Evolutionary conservation across 2,329 filamentous ascomycete species (phyloP).

Genomic region (Penicillium sp.): DNA sequence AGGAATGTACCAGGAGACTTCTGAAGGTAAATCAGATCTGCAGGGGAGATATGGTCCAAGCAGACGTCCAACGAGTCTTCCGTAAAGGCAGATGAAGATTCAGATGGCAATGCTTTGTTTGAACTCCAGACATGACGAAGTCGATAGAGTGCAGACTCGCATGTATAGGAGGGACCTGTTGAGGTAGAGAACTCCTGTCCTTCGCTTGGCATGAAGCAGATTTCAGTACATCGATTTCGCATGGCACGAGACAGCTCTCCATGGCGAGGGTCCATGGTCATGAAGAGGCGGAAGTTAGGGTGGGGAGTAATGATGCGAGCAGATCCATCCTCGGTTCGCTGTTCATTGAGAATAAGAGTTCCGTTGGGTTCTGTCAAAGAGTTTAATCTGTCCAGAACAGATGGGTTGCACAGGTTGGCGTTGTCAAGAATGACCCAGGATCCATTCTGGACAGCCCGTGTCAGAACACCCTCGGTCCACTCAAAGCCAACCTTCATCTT

Average conservation of each 20-base stretch:
- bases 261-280: slow-evolving; percentile 90
- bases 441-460: slow-evolving; percentile 83
- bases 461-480: slow-evolving; percentile 92
- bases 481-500: slow-evolving; percentile 78
- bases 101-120: slow-evolving; percentile 14
- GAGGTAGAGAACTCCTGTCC: slow-evolving; percentile 22
- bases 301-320: slow-evolving; percentile 82
- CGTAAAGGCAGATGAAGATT: slow-evolving; percentile 17
- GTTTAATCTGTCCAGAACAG: slow-evolving; percentile 91
- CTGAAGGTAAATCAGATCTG: slow-evolving; percentile 43
- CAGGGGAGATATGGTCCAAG: slow-evolving; percentile 46
- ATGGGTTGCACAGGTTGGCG: slow-evolving; percentile 94
- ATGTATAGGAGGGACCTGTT: slow-evolving; percentile 43
- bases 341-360: slow-evolving; percentile 88
- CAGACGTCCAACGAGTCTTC: slow-evolving; percentile 38
- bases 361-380: slow-evolving; percentile 92
- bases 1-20: slow-evolving; percentile 35
- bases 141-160: slow-evolving; percentile 49
- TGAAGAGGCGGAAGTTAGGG: slow-evolving; percentile 85
- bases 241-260: slow-evolving; percentile 95
- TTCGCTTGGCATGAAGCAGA: slow-evolving; percentile 69
- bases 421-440: slow-evolving; percentile 96
- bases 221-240: slow-evolving; percentile 92
- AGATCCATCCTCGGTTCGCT: slow-evolving; percentile 80
- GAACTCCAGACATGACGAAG: slow-evolving; percentile 44